Base-by-base conservation (phyloP, 495 filamentous ascomycete species). In the Aspergillus taichungensis region DNA sequence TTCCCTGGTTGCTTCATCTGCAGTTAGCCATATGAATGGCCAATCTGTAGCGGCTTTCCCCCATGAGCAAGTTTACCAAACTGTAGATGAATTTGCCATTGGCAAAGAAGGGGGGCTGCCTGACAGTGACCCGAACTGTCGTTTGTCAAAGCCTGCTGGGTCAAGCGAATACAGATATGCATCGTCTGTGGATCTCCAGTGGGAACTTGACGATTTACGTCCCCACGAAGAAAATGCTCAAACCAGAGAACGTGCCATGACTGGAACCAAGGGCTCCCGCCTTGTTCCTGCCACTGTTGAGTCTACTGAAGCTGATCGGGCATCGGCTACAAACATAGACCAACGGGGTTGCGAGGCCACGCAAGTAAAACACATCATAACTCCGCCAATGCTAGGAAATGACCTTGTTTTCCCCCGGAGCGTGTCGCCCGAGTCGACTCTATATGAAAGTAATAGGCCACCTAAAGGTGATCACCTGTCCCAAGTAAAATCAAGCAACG, bases 301-400 rank as follows among this genome's bases (percentile, higher is more conserved):
- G 53, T 51, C 36, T 28, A 60, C 49, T 56, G 53, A 52, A 42
- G 49, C 46, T 27, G 55, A 55, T 37, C 53, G 59, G 49, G 30
- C 42, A 27, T 45, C 51, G 8, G 49, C 49, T 12, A 53, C 45
- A 13, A 58, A 61, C 10, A 62, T 66, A 49, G 67, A 60, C 37
- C 64, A 65, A 48, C 71, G 59, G 57, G 67, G 73, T 59, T 54
- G 57, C 46, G 54, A 74, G 59, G 54, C 72, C 34, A 61, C 61
- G 40, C 62, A 57, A 46, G 77, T 73, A 74, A 80, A 63, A 9
- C 66, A 66, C 35, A 69, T 67, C 8, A 72, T 72, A 6, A 78
- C 71, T 47, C 89, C 90, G 12, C 90, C 89, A 3, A 91, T 95
- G 87, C 77, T 94, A 6, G 90, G 90, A 34, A 50, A 64, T 18